Evolutionary conservation across 2,329 filamentous ascomycete genomes (phyloP), one percentile per base, ranked within the genome.

Genomic region (Xylaria sp.): DNA sequence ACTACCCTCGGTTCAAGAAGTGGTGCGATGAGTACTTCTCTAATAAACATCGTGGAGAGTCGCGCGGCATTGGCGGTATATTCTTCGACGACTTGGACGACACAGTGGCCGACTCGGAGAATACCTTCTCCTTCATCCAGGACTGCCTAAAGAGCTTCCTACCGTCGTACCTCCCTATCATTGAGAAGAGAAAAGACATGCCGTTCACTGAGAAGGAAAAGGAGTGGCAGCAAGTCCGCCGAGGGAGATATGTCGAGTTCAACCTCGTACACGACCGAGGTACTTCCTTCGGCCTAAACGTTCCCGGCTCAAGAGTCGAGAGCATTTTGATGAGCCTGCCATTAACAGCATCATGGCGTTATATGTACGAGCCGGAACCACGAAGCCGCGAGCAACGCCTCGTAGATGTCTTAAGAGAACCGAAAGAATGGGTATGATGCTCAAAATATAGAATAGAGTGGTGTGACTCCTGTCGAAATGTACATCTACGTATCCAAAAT

Each of bases 1-100:
- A 97, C 83, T 99, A 96, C 77, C 89, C 92, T 12, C 88, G 89
- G 56, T 99, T 98, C 85, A 99, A 99, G 82, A 89, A 91, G 75
- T 99, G 95, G 95, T 99, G 95, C 77, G 95, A 99, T 77, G 88
- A 96, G 72, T 99, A 99, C 82, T 99, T 99, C 79, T 89, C 85
- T 81, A 91, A 97, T 78, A 94, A 94, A 76, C 95, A 99, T 80
- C 88, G 95, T 49, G 86, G 87, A 62, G 95, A 99, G 80, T 83
- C 87, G 49, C 90, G 95, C 51, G 95, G 95, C 60, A 81, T 99
- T 35, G 95, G 95, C 56, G 95, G 95, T 57, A 98, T 99, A 78
- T 99, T 99, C 86, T 99, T 99, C 74, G 95, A 99, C 78, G 95
- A 99, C 76, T 84, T 99, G 14, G 95, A 99, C 76, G 91, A 91